phyloP scores from a whole-genome alignment of 768 basidiomycete genomes.

The Nidularia sp. region DNA sequence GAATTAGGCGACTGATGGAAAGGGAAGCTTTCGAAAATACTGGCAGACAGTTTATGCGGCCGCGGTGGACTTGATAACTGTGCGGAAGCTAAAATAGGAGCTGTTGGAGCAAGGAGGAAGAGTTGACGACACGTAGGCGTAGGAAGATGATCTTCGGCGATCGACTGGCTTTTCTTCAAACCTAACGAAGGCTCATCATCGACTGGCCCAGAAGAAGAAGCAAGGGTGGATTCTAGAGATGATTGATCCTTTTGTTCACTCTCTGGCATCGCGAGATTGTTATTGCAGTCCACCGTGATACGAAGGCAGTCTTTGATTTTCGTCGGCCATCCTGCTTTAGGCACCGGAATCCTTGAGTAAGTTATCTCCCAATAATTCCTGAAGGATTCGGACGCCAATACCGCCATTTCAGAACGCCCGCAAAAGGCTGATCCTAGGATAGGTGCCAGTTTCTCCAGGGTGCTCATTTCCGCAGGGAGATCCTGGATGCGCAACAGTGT shows the following conservation, averaged over 20 bases:
- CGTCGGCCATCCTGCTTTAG: constrained; percentile 51
- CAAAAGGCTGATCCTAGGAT: constrained; percentile 57
- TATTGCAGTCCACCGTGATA: neutral
- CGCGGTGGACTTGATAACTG: constrained; percentile 12
- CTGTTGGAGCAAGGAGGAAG: neutral
- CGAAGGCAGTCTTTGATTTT: constrained; percentile 12
- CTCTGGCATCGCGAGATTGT: too few species aligned
- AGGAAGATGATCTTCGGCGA: neutral
- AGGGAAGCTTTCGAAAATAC: constrained; percentile 11
- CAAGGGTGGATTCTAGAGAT: too few species aligned
- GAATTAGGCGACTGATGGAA: constrained; percentile 19
- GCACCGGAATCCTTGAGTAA: constrained; percentile 35
- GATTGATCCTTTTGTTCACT: too few species aligned
- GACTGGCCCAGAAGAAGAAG: too few species aligned
- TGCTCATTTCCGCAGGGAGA: constrained; percentile 31
- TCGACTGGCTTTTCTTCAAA: too few species aligned
- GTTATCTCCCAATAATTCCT: constrained; percentile 56
- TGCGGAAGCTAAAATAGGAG: neutral
- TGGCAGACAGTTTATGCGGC: constrained; percentile 14
- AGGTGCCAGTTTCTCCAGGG: constrained; percentile 43
- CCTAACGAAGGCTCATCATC: too few species aligned
- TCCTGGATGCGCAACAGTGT: constrained; percentile 47
- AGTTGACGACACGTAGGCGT: neutral
- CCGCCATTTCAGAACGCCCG: constrained; percentile 44
- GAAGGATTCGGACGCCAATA: constrained; percentile 46